phyloP scores from a whole-genome alignment of 208 protist genomes.

The Acanthamoeba culbertsoni region DNA sequence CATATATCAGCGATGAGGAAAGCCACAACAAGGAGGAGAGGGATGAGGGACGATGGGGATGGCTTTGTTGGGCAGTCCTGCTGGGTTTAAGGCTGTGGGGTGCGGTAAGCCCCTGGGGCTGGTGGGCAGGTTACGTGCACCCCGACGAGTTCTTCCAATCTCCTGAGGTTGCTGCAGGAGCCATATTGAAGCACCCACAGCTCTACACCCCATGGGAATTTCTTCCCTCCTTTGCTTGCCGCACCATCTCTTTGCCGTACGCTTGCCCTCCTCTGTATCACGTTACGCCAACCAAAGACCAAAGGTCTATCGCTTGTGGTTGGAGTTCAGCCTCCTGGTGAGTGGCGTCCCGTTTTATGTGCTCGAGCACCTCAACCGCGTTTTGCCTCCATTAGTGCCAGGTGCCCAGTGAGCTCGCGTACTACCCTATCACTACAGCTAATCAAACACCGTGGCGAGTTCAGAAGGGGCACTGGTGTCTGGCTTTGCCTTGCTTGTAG shows the following conservation, averaged over 20 bases:
- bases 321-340: background rate
- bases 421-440: background rate
- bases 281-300: background rate
- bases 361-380: slow-evolving; percentile 2
- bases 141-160: slow-evolving; percentile 61
- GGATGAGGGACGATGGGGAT: no score
- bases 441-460: background rate
- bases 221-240: background rate
- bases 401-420: background rate
- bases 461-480: background rate
- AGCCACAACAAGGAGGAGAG: no score
- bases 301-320: background rate
- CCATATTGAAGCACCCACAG: background rate
- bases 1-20: no score
- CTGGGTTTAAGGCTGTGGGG: background rate
- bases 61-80: background rate
- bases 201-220: slow-evolving; percentile 36
- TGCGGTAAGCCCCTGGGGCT: background rate
- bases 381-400: background rate
- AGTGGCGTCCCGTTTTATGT: background rate
- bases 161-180: background rate
- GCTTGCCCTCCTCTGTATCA: background rate
- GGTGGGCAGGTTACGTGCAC: slow-evolving; percentile 47
- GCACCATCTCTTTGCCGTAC: slow-evolving; percentile 46
- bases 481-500: background rate